Percentiles rank a stretch among this genome's conserved stretches.
phyloP scores from a whole-genome alignment of 805 yeast species.

The Lachancea mirantina region DNA sequence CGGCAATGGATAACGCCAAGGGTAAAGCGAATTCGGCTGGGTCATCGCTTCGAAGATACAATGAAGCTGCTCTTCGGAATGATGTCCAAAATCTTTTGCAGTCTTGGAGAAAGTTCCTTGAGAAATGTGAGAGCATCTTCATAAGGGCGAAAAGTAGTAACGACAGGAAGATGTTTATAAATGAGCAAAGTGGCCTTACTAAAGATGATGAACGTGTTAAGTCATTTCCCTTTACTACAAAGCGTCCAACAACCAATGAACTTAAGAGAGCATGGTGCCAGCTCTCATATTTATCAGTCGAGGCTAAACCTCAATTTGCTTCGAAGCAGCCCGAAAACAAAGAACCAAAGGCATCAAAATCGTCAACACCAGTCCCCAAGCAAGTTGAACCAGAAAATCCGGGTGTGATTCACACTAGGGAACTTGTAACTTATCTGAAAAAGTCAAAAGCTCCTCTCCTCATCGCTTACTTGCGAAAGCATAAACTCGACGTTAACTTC shows the following conservation, averaged over 20 bases:
- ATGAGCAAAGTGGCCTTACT: slow-evolving; percentile 48
- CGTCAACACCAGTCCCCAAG: slow-evolving; percentile 17
- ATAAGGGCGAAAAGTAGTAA: slow-evolving; percentile 73
- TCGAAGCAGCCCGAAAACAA: slow-evolving; percentile 16
- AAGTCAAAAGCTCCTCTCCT: slow-evolving; percentile 74
- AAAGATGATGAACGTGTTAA: slow-evolving; percentile 55
- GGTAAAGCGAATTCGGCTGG: slow-evolving; percentile 98
- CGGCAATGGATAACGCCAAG: slow-evolving; percentile 82
- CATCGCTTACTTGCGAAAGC: slow-evolving; percentile 50
- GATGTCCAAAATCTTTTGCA: slow-evolving; percentile 68
- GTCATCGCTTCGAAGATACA: slow-evolving; percentile 78
- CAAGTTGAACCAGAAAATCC: slow-evolving; percentile 35
- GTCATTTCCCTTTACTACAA: slow-evolving; percentile 81
- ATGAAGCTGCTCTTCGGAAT: slow-evolving; percentile 71
- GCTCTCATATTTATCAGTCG: slow-evolving; percentile 50
- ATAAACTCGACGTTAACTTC: slow-evolving; percentile 49
- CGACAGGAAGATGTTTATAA: slow-evolving; percentile 56
- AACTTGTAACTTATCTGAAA: slow-evolving; percentile 52
- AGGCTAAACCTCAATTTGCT: slow-evolving; percentile 41
- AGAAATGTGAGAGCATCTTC: slow-evolving; percentile 61
- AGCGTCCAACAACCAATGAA: slow-evolving; percentile 76
- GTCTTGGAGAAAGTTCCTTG: slow-evolving; percentile 57
- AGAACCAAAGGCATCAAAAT: slow-evolving; percentile 26
- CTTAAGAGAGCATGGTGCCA: slow-evolving; percentile 79
- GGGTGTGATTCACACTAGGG: slow-evolving; percentile 39